Evolutionary conservation across 164 flowering plant genomes (phyloP), one percentile per base, ranked within the genome.

Genomic region (Umbilicus rupestris): DNA sequence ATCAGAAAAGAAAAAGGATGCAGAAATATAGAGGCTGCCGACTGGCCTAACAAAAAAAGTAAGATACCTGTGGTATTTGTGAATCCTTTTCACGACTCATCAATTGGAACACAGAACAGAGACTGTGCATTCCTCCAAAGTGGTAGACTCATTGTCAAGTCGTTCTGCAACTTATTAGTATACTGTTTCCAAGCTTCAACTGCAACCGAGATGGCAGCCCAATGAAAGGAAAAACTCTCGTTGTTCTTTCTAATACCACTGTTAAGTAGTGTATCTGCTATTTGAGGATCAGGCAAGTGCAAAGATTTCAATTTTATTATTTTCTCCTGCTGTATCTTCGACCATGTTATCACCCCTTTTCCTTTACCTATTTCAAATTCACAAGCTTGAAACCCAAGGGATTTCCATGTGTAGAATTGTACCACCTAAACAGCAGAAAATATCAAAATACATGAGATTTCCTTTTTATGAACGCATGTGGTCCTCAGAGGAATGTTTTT

Each of bases 391-490:
- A 75, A 67, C 55, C 75, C 77, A 19, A 78, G 63, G 39, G 69
- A 79, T 78, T 81, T 87, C 95, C 93, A 92, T 52, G 26, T 42
- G 68, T 78, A 82, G 73, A 85, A 90, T 68, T 90, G 96, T 68
- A 89, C 80, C 45, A 84, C 91, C 95, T 88, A 78, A 67, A 68
- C 46, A 50, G 66, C 62, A 68, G 7, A 33, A 42, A 24, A 63
- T 16, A 70, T 3, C 65, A 44, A 29, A 3, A 20, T 17, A 28
- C 10, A 39, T 62, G 15, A 14, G 70, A 57, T 52, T 60, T 28
- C n/a, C 29, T 31, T 20, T n/a, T 26, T 11, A 47, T n/a, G 24
- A 20, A 22, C n/a, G 35, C 9, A 16, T 0, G 16, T 28, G 0
- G 9, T 17, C 5, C 12, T 7, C 9, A 39, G 69, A 0, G 22